phyloP scores from a whole-genome alignment of 192 early-diverging fungal genomes.

The Backusella tarrabulga region DNA sequence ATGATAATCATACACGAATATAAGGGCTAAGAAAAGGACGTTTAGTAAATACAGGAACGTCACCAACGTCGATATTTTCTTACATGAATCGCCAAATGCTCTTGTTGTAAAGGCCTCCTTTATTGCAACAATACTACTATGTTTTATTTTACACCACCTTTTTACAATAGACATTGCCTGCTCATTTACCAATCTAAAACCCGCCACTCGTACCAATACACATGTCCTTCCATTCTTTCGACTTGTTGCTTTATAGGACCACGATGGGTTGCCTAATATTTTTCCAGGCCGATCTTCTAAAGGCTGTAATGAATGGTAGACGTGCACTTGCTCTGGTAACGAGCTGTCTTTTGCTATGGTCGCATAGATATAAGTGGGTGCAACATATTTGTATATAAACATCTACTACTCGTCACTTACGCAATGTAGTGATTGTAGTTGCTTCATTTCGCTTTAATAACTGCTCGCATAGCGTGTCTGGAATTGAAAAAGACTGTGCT shows the following conservation, averaged over 20 bases:
- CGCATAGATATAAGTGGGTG: neutral
- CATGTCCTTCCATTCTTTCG: slow-evolving; percentile 80
- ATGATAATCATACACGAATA: slow-evolving; percentile 95
- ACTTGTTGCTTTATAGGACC: slow-evolving; percentile 82
- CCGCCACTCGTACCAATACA: slow-evolving; percentile 76
- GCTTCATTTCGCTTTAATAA: slow-evolving; percentile 66
- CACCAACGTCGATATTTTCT: slow-evolving; percentile 7
- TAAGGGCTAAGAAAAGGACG: slow-evolving; percentile 58
- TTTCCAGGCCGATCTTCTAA: slow-evolving; percentile 5
- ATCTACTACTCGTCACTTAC: neutral
- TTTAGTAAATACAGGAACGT: neutral
- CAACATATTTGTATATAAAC: slow-evolving; percentile 2
- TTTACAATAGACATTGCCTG: slow-evolving; percentile 81
- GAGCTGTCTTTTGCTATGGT: neutral
- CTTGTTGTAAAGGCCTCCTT: slow-evolving; percentile 94
- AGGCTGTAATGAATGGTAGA: slow-evolving; percentile 18
- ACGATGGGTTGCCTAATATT: slow-evolving; percentile 41
- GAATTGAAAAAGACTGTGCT: slow-evolving; percentile 78
- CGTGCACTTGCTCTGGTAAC: slow-evolving; percentile 19
- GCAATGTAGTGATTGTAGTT: neutral
- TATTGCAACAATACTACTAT: slow-evolving; percentile 81
- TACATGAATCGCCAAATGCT: slow-evolving; percentile 89
- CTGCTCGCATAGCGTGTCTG: slow-evolving; percentile 76
- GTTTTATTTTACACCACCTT: slow-evolving; percentile 74
- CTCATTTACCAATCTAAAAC: slow-evolving; percentile 75